A percentile compares a stretch with the other conserved stretches of the same genome.
Conservation (phyloP, 192 early-diverging fungal genomes). For the Haplosporangium gracile region DNA sequence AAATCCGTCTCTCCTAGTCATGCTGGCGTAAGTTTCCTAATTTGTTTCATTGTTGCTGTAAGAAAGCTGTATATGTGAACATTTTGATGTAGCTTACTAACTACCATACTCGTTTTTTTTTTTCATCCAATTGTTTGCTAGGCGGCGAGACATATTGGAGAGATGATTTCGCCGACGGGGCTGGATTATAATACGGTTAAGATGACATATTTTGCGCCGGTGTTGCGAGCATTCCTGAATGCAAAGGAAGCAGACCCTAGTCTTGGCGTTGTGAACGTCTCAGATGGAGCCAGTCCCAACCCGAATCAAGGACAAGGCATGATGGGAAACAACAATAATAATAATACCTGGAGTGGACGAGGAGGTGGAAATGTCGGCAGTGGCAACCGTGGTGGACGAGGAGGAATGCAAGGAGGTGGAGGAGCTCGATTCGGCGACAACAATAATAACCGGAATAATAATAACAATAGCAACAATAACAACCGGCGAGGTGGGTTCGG, state of each 20-base stretch:
- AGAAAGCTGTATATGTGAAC: too few relatives aligned
- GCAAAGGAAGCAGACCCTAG: background rate
- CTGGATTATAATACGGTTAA: constrained; percentile 47
- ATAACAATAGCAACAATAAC: background rate
- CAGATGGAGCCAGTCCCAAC: background rate
- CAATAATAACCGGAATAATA: constrained; percentile 14
- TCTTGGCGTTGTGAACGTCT: background rate
- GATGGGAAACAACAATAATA: background rate
- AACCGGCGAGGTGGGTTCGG: constrained; percentile 31
- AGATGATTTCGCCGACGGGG: constrained; percentile 46
- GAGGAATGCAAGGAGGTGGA: constrained; percentile 11
- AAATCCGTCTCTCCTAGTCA: constrained; percentile 42
- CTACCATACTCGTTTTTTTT: background rate
- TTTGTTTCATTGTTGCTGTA: background rate
- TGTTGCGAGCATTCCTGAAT: background rate
- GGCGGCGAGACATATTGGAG: constrained; percentile 40
- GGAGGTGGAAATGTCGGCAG: constrained; percentile 19
- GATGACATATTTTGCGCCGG: constrained; percentile 33
- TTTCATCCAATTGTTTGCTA: background rate
- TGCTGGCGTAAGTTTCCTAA: constrained; percentile 9
- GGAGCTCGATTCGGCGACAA: background rate
- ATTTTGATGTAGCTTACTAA: background rate
- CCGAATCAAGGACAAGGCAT: background rate
- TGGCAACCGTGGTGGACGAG: constrained; percentile 17
- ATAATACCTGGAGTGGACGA: background rate